Evolutionary conservation across 495 filamentous ascomycete genomes (phyloP), one percentile per base, ranked within the genome.

Genomic region (Hyaloscypha bicolor): DNA sequence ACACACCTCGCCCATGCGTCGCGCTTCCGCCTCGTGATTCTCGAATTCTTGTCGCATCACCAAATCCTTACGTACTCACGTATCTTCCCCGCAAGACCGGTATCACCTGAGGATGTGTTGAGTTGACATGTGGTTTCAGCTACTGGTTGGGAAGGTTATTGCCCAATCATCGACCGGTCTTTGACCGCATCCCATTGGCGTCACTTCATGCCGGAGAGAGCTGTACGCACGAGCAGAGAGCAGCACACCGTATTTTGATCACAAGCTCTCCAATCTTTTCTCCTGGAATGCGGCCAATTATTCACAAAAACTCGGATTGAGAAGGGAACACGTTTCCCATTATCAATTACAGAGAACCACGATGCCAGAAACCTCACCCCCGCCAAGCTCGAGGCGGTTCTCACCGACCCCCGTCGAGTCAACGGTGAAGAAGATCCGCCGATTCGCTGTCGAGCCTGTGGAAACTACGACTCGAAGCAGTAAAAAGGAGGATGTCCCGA

Each of bases 231-330:
- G 45, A 72, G 52, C 55, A 48, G 11, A 35, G 2, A 37, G 53
- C 30, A 61, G 48, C 64, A 63, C 70, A 69, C 70, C 66, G 66
- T 60, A 66, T 56, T 72, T 67, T 72, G 70, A 66, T 72, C 66
- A 72, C 70, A 69, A 65, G 69, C 65, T n/a, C 68, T 19, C 30
- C 35, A 35, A 2, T 30, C 59, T 33, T 51, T 66, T 29, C 39
- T 60, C 62, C 22, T 60, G 70, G 66, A 65, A 71, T 66, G 63
- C 67, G 42, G 39, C 25, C 11, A 58, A 69, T 67, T 69, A 61
- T 58, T 62, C 55, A 68, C 70, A 62, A 59, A 65, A 72, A 66
- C 61, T 48, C 22, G 48, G 39, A 62, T 55, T 55, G 51, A 66
- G 58, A 30, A 59, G 16, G 11, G 31, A 58, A 14, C 33, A 11